phyloP scores from a whole-genome alignment of 352 stramenopile species.

The Globisporangium solare region DNA sequence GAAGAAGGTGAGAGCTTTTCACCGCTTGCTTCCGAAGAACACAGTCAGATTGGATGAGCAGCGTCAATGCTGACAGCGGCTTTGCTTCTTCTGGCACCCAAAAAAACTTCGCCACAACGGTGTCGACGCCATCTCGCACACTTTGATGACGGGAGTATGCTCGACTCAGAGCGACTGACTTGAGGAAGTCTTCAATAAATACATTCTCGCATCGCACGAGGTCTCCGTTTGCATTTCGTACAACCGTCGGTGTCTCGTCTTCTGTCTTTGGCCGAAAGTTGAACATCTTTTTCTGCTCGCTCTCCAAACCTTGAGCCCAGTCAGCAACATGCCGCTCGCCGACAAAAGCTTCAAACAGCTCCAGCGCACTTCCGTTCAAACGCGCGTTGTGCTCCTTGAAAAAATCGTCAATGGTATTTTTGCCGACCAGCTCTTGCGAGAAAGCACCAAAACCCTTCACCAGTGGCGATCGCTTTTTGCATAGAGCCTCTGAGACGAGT shows the following conservation, averaged over 20 bases:
- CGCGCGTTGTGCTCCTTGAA: constrained; percentile 20
- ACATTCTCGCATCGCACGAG: constrained; percentile 47
- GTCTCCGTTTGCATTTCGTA: constrained; percentile 29
- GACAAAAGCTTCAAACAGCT: constrained; percentile 9
- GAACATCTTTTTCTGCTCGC: constrained; percentile 26
- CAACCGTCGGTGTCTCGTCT: constrained; percentile 9
- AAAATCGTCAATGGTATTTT: constrained; percentile 15
- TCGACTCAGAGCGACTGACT: constrained; percentile 47
- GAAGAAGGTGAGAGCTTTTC: constrained; percentile 51
- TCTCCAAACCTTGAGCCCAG: constrained; percentile 30
- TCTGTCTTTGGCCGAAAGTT: constrained; percentile 17
- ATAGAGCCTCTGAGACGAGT: constrained; percentile 61
- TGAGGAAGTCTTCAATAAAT: constrained; percentile 77
- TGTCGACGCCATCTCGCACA: constrained; percentile 58
- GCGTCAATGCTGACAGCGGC: constrained; percentile 27
- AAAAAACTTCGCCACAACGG: constrained; percentile 45
- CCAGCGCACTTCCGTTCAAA: constrained; percentile 12
- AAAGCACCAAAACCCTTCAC: constrained; percentile 31
- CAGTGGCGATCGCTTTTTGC: constrained; percentile 34
- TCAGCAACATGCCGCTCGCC: constrained; percentile 1
- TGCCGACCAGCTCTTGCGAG: constrained; percentile 20
- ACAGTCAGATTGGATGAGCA: constrained; percentile 72
- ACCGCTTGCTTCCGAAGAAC: constrained; percentile 51
- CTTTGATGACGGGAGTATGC: constrained; percentile 50
- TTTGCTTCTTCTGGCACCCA: constrained; percentile 4